Conservation (phyloP, 495 filamentous ascomycete genomes). For the Hypomontagnella monticulosa region DNA sequence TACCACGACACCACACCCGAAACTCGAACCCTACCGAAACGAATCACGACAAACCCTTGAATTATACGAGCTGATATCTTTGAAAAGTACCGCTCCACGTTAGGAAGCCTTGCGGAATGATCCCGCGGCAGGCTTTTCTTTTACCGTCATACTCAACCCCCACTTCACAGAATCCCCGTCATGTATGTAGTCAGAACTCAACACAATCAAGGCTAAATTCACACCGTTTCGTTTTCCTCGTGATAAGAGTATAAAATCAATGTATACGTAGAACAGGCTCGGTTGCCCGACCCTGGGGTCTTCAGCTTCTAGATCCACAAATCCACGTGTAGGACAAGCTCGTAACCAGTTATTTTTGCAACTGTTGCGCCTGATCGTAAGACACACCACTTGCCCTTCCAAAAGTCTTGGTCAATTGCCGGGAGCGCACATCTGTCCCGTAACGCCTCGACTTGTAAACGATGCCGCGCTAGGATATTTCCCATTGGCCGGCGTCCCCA, state of each 20-base stretch:
- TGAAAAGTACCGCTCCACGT: no score
- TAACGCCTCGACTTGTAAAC: constrained; percentile 16
- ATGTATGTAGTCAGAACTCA: background rate
- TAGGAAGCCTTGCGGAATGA: no score
- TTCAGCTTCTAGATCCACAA: constrained; percentile 31
- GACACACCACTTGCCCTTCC: constrained; percentile 19
- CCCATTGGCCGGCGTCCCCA: constrained; percentile 7
- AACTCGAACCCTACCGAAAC: no score
- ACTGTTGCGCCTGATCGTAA: constrained; percentile 7
- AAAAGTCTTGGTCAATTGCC: constrained; percentile 6
- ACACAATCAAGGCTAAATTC: background rate
- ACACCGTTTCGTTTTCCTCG: background rate
- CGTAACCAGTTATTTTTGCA: constrained; percentile 4
- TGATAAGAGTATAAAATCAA: constrained; percentile 12
- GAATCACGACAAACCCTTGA: no score
- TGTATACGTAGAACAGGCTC: constrained; percentile 19
- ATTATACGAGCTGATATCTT: no score
- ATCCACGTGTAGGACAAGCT: constrained; percentile 9
- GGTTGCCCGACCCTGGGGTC: constrained; percentile 26
- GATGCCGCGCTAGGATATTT: constrained; percentile 19
- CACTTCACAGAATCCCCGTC: no score
- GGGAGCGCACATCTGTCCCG: constrained; percentile 19
- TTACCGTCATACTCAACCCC: no score
- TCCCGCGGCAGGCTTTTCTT: no score
- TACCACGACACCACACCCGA: no score